These are phyloP conservation scores for Globisporangium radiosum DNA, from an alignment of 352 stramenopile genomes.

Conservation along the genomic window DNA sequence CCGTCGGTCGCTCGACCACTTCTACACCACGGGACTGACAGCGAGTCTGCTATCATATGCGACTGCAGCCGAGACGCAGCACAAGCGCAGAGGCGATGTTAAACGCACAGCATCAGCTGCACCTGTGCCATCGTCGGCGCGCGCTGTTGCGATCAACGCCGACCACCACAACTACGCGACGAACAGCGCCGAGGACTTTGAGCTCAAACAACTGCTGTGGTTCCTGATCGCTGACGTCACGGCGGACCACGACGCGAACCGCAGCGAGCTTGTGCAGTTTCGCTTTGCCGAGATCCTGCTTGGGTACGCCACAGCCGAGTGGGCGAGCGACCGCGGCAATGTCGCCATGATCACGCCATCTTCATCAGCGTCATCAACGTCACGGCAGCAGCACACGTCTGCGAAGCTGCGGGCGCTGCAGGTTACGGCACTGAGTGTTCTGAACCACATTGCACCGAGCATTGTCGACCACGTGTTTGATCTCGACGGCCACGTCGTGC, in stretches of 20 bases:
- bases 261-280: constrained; percentile 55
- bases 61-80: constrained; percentile 18
- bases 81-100: constrained; percentile 6
- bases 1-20: constrained; percentile 37
- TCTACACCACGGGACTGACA: constrained; percentile 53
- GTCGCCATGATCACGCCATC: no score
- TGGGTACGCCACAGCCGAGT: constrained; percentile 34
- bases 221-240: constrained; percentile 49
- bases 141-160: constrained; percentile 33
- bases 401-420: constrained; percentile 51
- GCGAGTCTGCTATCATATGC: constrained; percentile 60
- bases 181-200: constrained; percentile 66
- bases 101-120: no score
- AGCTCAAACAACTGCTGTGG: constrained; percentile 82
- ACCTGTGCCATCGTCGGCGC: constrained; percentile 5
- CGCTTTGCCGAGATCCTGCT: constrained; percentile 61
- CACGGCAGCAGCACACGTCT: constrained; percentile 29
- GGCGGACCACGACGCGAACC: constrained; percentile 42
- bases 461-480: constrained; percentile 58
- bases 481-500: constrained; percentile 30
- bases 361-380: background rate
- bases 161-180: constrained; percentile 57
- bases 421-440: constrained; percentile 43
- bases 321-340: constrained; percentile 2
- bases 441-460: constrained; percentile 45